Evolutionary conservation across 371 early-diverging fungal genomes (phyloP), one percentile per base, ranked within the genome.

Genomic region (Umbelopsis sp.): DNA sequence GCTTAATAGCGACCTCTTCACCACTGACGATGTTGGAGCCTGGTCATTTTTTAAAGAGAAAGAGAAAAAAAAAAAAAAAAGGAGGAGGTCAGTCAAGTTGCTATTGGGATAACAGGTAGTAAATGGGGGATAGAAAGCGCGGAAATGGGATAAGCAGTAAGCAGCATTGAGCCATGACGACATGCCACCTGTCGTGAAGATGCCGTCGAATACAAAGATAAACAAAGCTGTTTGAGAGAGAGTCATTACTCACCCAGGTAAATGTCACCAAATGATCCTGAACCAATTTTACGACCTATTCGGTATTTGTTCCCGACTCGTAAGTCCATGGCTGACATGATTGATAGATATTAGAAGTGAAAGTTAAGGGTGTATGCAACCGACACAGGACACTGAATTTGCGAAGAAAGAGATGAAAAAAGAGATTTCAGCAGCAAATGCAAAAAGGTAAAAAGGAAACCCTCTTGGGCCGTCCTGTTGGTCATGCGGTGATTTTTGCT

Each of bases 241-340:
- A 63, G 24, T 51, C 44, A 24, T 64, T 37, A 64, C 78, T 72
- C 80, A 90, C 94, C 95, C 63, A 94, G 87, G 80, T 94, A 97
- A 73, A 99, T 97, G 74, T 98, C 98, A 44, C 99, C 99, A 88
- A 99, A 99, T 41, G 95, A 93, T 66, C 99, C 99, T 38, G 93
- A 90, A 53, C 98, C 97, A 76, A 99, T 95, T 84, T 97, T 97
- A 64, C 93, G 83, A 38, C 94, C 94, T 67, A 99, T 80, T 71
- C 90, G 81, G 84, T 94, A 97, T 77, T 91, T 92, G 81, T 91
- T 89, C 68, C 91, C 96, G 44, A 73, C 63, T 70, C 63, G 68
- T 45, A 68, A 68, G 29, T 71, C 74, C 35, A 73, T 46, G 32
- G 70, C 46, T 32, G 70, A 50, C 35, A 35, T 66, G 53, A 65